Base-by-base conservation (phyloP, 768 basidiomycete genomes). In the Lactarius psammicola region DNA sequence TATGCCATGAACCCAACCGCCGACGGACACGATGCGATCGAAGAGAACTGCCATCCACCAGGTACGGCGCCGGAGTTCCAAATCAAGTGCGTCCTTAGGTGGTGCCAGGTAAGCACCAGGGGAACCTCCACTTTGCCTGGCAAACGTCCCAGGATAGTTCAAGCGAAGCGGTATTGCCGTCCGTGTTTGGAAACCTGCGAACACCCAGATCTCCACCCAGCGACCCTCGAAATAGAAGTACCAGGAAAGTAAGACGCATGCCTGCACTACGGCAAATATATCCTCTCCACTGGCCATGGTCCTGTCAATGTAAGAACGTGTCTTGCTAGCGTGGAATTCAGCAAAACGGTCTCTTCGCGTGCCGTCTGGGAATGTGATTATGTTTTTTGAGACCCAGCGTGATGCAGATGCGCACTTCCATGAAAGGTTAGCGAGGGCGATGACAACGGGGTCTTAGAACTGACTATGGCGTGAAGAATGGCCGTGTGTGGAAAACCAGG, bases 21-120 rank as follows among this genome's bases (percentile, higher is more conserved):
- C 91, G 2, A 76, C 75, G 31, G 76, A 78, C 6, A 77, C 85
- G 56, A 92, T 91, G 33, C 92, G 87, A 75, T 94, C 92, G 74
- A 94, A 93, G 55, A 92, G 77, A 46, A 94, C 85, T 23, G 90
- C 87, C 89, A 92, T 92, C 92, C 92, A 94, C 92, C 92, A 94
- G 5, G 91, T 89, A 60, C 92, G 82, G 58, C 92, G 81, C 66
- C 92, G 80, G 51, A 84, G 87, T 76, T 94, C 92, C 62, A 92
- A 76, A 68, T 94, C 92, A 23, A 83, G 84, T 51, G 85, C 74
- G 73, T 89, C 88, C 73, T 84, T 90, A 0, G 92, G 92, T 17
- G 92, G 89, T 3, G 88, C 85, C 17, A 94, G 78, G 75, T 92
- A 94, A 51, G 90, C 90, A 17, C 86, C 87, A 11, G 89, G 86